Conservation (phyloP, 257 asterid species). For the Ilex aquifolium region DNA sequence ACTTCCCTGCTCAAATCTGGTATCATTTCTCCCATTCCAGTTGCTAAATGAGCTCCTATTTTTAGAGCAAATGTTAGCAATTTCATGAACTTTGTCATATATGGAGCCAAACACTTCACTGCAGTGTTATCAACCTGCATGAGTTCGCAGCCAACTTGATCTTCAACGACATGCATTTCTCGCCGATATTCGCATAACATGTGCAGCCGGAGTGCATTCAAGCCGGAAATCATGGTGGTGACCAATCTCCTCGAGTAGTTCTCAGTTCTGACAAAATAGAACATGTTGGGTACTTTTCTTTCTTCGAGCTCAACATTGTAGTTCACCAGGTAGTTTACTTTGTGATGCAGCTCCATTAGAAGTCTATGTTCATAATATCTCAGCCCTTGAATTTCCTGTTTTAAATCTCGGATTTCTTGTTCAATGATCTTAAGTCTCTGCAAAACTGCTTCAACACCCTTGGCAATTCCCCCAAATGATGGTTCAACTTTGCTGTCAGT, state of each 20-base stretch:
- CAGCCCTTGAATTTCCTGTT: conserved; percentile 83
- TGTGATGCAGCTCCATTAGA: conserved; percentile 50
- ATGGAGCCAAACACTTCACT: conserved; percentile 62
- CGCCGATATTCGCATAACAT: conserved; percentile 70
- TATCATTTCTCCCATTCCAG: conserved; percentile 86
- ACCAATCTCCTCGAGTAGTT: conserved; percentile 75
- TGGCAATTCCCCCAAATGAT: conserved; percentile 68
- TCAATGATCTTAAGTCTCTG: conserved; percentile 77
- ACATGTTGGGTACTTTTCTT: conserved; percentile 75
- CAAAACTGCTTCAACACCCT: conserved; percentile 74
- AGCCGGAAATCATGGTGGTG: conserved; percentile 68
- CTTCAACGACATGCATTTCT: conserved; percentile 82
- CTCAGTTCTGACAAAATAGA: conserved; percentile 61
- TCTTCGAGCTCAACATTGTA: conserved; percentile 64
- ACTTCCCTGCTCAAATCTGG: conserved; percentile 87
- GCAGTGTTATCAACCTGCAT: conserved; percentile 78
- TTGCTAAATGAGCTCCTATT: conserved; percentile 88
- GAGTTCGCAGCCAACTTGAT: conserved; percentile 74
- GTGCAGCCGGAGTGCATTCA: conserved; percentile 70
- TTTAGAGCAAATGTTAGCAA: conserved; percentile 80
- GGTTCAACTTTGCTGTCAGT: conserved; percentile 55
- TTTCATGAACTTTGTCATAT: conserved; percentile 66
- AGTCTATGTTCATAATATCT: conserved; percentile 84
- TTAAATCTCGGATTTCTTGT: conserved; percentile 77
- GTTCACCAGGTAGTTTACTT: conserved; percentile 73